These are phyloP conservation scores for Candida maltosa DNA, from an alignment of 805 yeast genomes.

Conservation along the genomic window DNA sequence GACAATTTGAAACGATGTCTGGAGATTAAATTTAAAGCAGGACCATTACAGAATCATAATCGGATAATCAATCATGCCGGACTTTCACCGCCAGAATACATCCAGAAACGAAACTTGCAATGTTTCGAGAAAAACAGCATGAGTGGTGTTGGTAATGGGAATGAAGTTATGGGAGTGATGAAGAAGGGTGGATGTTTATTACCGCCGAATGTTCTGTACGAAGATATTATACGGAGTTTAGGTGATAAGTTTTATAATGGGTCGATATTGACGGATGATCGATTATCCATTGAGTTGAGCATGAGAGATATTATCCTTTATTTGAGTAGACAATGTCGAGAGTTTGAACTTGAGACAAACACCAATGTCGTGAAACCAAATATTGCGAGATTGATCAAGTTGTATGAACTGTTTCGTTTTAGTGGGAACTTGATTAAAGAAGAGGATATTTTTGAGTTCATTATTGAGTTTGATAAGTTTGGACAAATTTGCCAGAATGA, in stretches of 20 bases:
- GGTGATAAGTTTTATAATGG: constrained; percentile 56
- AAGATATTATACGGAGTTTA: constrained; percentile 57
- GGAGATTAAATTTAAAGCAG: constrained; percentile 30
- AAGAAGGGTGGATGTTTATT: constrained; percentile 15
- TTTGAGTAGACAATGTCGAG: constrained; percentile 17
- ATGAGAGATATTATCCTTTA: constrained; percentile 41
- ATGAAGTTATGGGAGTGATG: no score
- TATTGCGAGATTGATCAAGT: constrained; percentile 26
- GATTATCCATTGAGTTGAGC: constrained; percentile 36
- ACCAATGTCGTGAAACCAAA: constrained; percentile 11
- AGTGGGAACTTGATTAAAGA: constrained; percentile 60
- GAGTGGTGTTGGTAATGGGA: no score
- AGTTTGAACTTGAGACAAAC: constrained; percentile 5
- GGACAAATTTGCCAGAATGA: constrained; percentile 13
- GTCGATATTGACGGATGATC: constrained; percentile 30
- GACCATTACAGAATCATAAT: constrained; percentile 27
- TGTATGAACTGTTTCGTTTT: constrained; percentile 69
- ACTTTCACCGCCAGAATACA: constrained; percentile 37
- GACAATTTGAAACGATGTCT: constrained; percentile 22
- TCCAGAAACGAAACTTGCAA: constrained; percentile 31
- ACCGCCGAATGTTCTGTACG: constrained; percentile 35
- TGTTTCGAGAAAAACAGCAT: constrained; percentile 6
- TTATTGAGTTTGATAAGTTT: constrained; percentile 33
- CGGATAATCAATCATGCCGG: constrained; percentile 35
- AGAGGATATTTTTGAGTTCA: constrained; percentile 56